A percentile compares a stretch with the other conserved stretches of the same genome.
These are phyloP conservation scores for Ramichloridium luteum DNA, from an alignment of 2,329 filamentous ascomycete species.

Conservation along the genomic window DNA sequence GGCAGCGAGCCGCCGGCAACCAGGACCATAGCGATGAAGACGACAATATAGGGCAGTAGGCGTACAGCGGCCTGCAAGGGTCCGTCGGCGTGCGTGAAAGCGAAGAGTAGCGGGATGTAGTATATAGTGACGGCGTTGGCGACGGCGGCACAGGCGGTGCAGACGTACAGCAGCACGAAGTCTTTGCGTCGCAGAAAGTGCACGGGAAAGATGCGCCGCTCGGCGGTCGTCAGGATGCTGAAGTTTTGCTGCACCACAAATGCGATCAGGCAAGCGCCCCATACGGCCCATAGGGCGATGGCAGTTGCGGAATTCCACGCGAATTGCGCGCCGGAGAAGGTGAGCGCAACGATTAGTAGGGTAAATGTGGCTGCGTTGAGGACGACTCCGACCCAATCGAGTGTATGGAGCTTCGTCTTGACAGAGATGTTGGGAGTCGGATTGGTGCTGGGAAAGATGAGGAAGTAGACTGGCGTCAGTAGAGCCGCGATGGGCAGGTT, in stretches of 20 bases:
- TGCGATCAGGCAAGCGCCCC: slow-evolving; percentile 30
- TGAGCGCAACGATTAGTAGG: slow-evolving; percentile 36
- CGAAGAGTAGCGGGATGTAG: slow-evolving; percentile 44
- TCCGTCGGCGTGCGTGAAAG: slow-evolving; percentile 36
- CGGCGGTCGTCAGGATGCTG: slow-evolving; percentile 36
- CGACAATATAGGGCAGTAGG: slow-evolving; percentile 31
- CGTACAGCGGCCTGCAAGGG: slow-evolving; percentile 30
- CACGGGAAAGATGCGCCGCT: slow-evolving; percentile 37
- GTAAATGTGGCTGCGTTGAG: slow-evolving; percentile 33
- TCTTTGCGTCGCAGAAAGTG: slow-evolving; percentile 31
- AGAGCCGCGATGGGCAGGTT: slow-evolving; percentile 40
- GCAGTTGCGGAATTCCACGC: slow-evolving; percentile 33
- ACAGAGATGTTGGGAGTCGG: background rate
- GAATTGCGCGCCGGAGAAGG: slow-evolving; percentile 39
- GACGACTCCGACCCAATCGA: slow-evolving; percentile 34
- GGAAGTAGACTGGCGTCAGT: slow-evolving; percentile 32
- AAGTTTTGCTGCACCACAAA: slow-evolving; percentile 40
- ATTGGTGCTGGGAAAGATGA: slow-evolving; percentile 28
- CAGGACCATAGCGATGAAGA: slow-evolving; percentile 26
- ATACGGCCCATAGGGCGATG: slow-evolving; percentile 38
- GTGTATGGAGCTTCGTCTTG: background rate
- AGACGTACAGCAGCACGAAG: slow-evolving; percentile 33
- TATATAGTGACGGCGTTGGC: slow-evolving; percentile 31
- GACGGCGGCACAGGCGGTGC: slow-evolving; percentile 21
- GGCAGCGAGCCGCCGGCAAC: slow-evolving; percentile 30